Base-by-base conservation (phyloP, 768 basidiomycete genomes). In the Leccinum subtestaceum region DNA sequence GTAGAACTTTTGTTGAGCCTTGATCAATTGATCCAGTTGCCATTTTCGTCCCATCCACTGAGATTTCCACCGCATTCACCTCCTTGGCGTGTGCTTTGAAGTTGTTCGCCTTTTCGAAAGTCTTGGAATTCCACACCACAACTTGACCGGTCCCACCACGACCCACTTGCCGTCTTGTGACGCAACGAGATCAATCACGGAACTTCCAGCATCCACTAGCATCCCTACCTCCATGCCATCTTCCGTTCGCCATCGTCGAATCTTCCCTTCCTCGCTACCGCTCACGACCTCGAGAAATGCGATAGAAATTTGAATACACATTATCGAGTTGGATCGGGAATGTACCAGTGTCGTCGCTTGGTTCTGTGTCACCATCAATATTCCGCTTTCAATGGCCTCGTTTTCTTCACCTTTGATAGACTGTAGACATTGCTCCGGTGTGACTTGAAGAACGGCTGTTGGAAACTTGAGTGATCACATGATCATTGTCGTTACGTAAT, bases 401-500 rank as follows among this genome's bases (percentile, higher is more conserved):
- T 12, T 32, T 32, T 32, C 11, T 12, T 32, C 32, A 32, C 32
- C 32, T 34, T 34, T 13, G 32, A 32, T 32, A 34, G 32, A 13
- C 32, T 31, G 29, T 31, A 31, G 29, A 31, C 29, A 31, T 31
- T 31, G 29, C 29, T 31, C 29, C 29, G 29, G 29, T 31, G 29
- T 31, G 29, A 31, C 29, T 31, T 10, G 29, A 31, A 31, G 29
- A 31, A 31, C 29, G 29, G 29, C 29, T 31, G 29, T 31, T 31
- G 29, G 29, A 4, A 31, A 31, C 29, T 32, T 32, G 32, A 32
- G 32, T 32, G 32, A 32, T 32, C 38, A 40, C 38, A 40, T 40
- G 38, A 40, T n/a, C 17, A 8, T n/a, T 5, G 0, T 2, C 17
- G 2, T 65, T 65, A 65, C 51, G 52, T 66, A 66, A 66, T 23